A percentile compares a stretch with the other conserved stretches of the same genome.
These are phyloP conservation scores for Trichosporon sp. DNA, from an alignment of 1,284 basidiomycete genomes.

Conservation along the genomic window DNA sequence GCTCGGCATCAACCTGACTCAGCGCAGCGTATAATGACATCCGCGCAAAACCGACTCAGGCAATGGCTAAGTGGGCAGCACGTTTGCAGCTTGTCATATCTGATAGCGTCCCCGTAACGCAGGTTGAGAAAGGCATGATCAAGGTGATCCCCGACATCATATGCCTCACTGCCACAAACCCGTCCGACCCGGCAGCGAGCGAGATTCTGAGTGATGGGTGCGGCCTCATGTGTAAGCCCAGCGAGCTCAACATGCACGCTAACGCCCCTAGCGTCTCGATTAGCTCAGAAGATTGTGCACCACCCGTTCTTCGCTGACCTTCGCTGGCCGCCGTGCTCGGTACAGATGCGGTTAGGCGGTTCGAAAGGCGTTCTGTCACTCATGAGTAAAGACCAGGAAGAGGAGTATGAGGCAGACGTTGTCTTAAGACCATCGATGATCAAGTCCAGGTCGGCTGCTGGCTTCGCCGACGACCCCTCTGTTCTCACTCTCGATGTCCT, in stretches of 20 bases:
- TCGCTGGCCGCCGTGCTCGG: constrained; percentile 20
- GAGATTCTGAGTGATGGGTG: constrained; percentile 38
- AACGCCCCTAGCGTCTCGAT: constrained; percentile 20
- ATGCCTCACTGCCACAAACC: constrained; percentile 22
- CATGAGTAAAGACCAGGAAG: constrained; percentile 29
- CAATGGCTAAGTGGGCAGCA: constrained; percentile 45
- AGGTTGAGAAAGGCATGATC: constrained; percentile 16
- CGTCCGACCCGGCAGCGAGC: background rate
- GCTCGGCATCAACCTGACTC: background rate
- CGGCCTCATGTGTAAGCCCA: constrained; percentile 38
- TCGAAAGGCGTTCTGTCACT: constrained; percentile 39
- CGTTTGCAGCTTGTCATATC: constrained; percentile 35
- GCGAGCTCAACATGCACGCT: background rate
- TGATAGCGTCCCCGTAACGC: constrained; percentile 31
- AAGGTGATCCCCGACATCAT: constrained; percentile 29
- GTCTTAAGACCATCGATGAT: constrained; percentile 39
- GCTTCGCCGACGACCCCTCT: constrained; percentile 25
- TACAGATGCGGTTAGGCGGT: constrained; percentile 39
- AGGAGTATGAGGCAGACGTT: constrained; percentile 27
- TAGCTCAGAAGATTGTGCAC: constrained; percentile 25
- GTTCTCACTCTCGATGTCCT: constrained; percentile 33
- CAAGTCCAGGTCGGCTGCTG: constrained; percentile 25
- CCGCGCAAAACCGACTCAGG: constrained; percentile 31
- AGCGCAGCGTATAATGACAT: constrained; percentile 32
- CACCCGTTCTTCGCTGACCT: constrained; percentile 18